phyloP scores from a whole-genome alignment of 169 alveolate genomes.

The Fabrea salina region DNA sequence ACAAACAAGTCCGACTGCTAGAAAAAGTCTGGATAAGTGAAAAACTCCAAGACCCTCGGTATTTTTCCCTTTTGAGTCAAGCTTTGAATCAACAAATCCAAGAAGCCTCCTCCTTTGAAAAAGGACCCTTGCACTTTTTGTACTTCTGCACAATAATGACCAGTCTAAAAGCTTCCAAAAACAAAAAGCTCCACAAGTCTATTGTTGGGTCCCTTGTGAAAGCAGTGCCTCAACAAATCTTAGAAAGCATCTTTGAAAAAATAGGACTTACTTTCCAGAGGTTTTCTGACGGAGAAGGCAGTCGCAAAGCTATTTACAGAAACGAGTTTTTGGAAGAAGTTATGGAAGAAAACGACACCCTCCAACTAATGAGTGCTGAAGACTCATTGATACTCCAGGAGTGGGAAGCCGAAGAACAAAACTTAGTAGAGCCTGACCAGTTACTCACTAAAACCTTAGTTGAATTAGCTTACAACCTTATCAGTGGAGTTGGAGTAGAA shows the following conservation, averaged over 20 bases:
- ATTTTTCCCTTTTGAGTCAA: neutral
- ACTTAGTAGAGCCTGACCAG: neutral
- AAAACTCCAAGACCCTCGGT: conserved; percentile 3
- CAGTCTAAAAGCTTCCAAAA: neutral
- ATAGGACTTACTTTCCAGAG: neutral
- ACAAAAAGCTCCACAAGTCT: neutral
- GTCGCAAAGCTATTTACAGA: neutral
- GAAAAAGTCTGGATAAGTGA: neutral
- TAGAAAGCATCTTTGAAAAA: neutral
- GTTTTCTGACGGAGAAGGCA: neutral
- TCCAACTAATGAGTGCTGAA: neutral
- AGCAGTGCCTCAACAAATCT: neutral
- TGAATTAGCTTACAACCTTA: conserved; percentile 6
- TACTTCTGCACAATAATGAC: neutral
- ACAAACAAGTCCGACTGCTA: neutral
- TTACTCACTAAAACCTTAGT: neutral
- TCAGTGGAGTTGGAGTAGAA: neutral
- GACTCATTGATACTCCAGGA: neutral
- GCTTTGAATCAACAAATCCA: neutral
- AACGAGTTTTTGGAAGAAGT: conserved; percentile 19
- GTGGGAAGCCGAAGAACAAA: conserved; percentile 9
- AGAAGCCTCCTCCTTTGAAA: neutral
- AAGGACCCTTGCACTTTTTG: neutral
- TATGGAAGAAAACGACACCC: neutral
- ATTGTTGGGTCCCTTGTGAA: neutral